phyloP scores from a whole-genome alignment of 495 filamentous ascomycete genomes.

The Xylaria cubensis region DNA sequence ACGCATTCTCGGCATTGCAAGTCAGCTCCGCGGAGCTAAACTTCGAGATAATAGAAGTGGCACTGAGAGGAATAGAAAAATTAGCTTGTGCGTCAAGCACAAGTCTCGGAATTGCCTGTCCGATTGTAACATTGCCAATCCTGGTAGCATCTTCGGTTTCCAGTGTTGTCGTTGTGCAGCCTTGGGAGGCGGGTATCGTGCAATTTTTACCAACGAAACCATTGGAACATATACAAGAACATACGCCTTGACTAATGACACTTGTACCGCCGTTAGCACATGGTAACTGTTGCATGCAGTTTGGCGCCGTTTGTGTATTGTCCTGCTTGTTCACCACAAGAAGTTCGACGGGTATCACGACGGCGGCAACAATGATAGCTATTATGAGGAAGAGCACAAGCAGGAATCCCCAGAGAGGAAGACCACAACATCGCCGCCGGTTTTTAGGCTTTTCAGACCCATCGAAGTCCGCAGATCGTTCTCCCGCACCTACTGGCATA shows the following conservation, averaged over 20 bases:
- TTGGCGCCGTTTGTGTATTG: slow-evolving; percentile 35
- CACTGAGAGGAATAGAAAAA: slow-evolving; percentile 77
- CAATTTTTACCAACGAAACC: slow-evolving; percentile 85
- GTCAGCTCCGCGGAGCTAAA: slow-evolving; percentile 76
- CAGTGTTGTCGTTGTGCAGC: slow-evolving; percentile 74
- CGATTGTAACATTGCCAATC: slow-evolving; percentile 76
- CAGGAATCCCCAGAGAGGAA: slow-evolving; percentile 82
- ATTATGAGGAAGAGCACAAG: slow-evolving; percentile 71
- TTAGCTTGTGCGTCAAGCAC: slow-evolving; percentile 67
- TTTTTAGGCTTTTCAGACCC: slow-evolving; percentile 31
- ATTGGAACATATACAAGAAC: slow-evolving; percentile 85
- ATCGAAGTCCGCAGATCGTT: slow-evolving; percentile 29
- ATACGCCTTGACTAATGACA: slow-evolving; percentile 67
- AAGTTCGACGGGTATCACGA: slow-evolving; percentile 86
- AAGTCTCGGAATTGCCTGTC: slow-evolving; percentile 75
- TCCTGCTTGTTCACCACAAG: slow-evolving; percentile 69
- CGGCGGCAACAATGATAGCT: slow-evolving; percentile 80
- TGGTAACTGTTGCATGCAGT: slow-evolving; percentile 58
- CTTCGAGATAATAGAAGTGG: slow-evolving; percentile 69
- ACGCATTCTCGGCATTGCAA: slow-evolving; percentile 81
- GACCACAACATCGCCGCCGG: slow-evolving; percentile 68
- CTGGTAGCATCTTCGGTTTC: slow-evolving; percentile 46
- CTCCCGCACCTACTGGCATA: slow-evolving; percentile 26
- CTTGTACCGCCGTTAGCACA: slow-evolving; percentile 86
- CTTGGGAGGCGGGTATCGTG: slow-evolving; percentile 62